Evolutionary conservation across 2,329 filamentous ascomycete species (phyloP).

Genomic region (Calonectria fujianensis): DNA sequence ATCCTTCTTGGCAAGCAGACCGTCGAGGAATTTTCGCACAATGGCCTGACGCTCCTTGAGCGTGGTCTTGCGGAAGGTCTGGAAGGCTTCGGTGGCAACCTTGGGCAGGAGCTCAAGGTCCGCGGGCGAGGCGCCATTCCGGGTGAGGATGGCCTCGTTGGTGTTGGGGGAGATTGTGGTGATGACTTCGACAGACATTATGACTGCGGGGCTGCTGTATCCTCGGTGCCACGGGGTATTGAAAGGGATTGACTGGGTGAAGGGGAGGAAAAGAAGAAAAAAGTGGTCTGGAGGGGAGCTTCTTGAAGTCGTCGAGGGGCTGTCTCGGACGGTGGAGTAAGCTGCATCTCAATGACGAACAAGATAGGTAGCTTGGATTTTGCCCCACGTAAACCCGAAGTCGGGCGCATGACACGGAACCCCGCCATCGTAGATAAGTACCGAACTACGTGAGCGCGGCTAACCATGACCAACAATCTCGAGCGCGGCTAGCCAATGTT

Average conservation of each 20-base stretch:
- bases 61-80: conserved; percentile 83
- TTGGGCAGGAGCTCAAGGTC: conserved; percentile 84
- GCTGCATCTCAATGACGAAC: conserved; percentile 45
- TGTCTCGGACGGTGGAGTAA: conserved; percentile 52
- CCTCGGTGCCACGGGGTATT: conserved; percentile 26
- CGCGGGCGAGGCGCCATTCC: conserved; percentile 81
- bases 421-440: conserved; percentile 46
- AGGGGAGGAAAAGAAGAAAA: conserved; percentile 1
- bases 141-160: conserved; percentile 87
- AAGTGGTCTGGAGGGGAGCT: conserved; percentile 33
- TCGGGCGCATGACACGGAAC: conserved; percentile 50
- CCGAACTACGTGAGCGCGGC: conserved; percentile 29
- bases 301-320: conserved; percentile 33
- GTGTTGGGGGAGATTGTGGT: conserved; percentile 93
- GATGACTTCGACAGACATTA: conserved; percentile 79
- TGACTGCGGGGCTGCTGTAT: conserved; percentile 46
- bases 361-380: conserved; percentile 42
- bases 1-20: conserved; percentile 83
- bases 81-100: conserved; percentile 83
- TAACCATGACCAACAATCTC: conserved; percentile 10
- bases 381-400: conserved; percentile 56
- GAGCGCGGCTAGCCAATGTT: conserved; percentile 31
- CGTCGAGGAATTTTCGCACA: conserved; percentile 84
- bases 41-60: conserved; percentile 86
- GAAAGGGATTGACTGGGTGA: conserved; percentile 1